A percentile compares a stretch with the other conserved stretches of the same genome.
Conservation (phyloP, 257 asterid genomes). For the Solanum sitiens region DNA sequence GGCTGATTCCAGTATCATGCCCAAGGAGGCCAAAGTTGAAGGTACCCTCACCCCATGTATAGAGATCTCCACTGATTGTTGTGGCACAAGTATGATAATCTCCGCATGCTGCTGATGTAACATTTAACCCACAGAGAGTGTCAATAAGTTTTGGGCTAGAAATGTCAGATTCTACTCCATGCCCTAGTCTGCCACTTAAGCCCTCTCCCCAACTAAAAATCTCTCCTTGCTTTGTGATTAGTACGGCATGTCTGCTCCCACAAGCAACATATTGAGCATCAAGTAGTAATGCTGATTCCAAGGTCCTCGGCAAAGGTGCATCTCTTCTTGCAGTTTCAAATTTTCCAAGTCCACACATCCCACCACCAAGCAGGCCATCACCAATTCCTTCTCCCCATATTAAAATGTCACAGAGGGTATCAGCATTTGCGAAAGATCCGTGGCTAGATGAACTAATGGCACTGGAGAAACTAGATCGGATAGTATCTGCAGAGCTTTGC, state of each 20-base stretch:
- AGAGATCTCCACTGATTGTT: slow-evolving; percentile 50
- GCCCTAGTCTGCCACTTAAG: slow-evolving; percentile 61
- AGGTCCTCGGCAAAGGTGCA: slow-evolving; percentile 38
- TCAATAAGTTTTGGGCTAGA: slow-evolving; percentile 36
- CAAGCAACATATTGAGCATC: slow-evolving; percentile 45
- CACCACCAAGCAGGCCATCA: slow-evolving; percentile 45
- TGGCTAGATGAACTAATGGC: slow-evolving; percentile 45
- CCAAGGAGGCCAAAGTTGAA: slow-evolving; percentile 57
- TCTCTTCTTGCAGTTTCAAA: slow-evolving; percentile 21
- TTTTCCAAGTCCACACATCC: slow-evolving; percentile 14
- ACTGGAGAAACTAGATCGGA: slow-evolving; percentile 40
- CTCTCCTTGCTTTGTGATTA: slow-evolving; percentile 54
- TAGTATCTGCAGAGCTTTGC: slow-evolving; percentile 37
- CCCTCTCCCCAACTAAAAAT: slow-evolving; percentile 70
- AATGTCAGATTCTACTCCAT: slow-evolving; percentile 44
- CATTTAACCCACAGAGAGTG: slow-evolving; percentile 28
- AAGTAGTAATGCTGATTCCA: slow-evolving; percentile 44
- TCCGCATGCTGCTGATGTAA: slow-evolving; percentile 53
- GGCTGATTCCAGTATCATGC: slow-evolving; percentile 49
- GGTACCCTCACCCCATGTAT: slow-evolving; percentile 74
- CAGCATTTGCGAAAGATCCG: slow-evolving; percentile 40
- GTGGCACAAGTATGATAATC: slow-evolving; percentile 68
- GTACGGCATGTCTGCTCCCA: slow-evolving; percentile 49
- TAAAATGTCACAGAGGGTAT: slow-evolving; percentile 33
- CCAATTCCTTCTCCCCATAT: slow-evolving; percentile 67